Percentiles rank a stretch among this genome's conserved stretches.
phyloP scores from a whole-genome alignment of 2,329 filamentous ascomycete genomes.

The Fusarium staphyleae region DNA sequence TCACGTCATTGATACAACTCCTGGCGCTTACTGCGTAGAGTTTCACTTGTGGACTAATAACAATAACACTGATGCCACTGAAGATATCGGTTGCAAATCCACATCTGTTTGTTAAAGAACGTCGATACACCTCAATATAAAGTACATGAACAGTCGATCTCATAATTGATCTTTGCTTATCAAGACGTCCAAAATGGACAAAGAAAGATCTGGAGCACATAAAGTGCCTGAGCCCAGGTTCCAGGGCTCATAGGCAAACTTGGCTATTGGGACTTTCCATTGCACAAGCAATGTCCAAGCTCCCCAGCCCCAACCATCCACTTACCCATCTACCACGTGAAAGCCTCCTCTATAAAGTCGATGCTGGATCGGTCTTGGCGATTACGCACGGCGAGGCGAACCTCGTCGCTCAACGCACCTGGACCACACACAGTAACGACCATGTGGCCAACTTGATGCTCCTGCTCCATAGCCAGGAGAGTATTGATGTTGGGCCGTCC shows the following conservation, averaged over 20 bases:
- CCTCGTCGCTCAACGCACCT: constrained; percentile 76
- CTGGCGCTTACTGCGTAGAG: no score
- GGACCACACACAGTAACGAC: constrained; percentile 78
- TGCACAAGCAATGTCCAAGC: constrained; percentile 15
- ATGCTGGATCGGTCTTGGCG: constrained; percentile 71
- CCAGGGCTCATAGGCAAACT: constrained; percentile 4
- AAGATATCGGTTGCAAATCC: constrained; percentile 6
- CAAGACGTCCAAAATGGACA: constrained; percentile 28
- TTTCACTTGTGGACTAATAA: no score
- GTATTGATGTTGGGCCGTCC: constrained; percentile 78
- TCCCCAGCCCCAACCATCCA: constrained; percentile 1
- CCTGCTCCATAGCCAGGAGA: constrained; percentile 75
- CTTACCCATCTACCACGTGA: constrained; percentile 60
- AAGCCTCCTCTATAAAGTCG: constrained; percentile 82
- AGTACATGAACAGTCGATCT: constrained; percentile 34
- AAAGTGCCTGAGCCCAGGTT: constrained; percentile 5
- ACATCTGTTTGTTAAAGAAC: constrained; percentile 17
- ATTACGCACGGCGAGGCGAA: constrained; percentile 70
- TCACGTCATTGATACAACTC: no score
- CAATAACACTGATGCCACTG: constrained; percentile 2
- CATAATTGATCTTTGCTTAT: constrained; percentile 26
- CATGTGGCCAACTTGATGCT: constrained; percentile 76
- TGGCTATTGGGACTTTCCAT: constrained; percentile 1
- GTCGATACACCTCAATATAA: constrained; percentile 34
- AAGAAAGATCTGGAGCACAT: constrained; percentile 7